Conservation (phyloP, 139 green algal genomes). For the Zygnema cylindricum region DNA sequence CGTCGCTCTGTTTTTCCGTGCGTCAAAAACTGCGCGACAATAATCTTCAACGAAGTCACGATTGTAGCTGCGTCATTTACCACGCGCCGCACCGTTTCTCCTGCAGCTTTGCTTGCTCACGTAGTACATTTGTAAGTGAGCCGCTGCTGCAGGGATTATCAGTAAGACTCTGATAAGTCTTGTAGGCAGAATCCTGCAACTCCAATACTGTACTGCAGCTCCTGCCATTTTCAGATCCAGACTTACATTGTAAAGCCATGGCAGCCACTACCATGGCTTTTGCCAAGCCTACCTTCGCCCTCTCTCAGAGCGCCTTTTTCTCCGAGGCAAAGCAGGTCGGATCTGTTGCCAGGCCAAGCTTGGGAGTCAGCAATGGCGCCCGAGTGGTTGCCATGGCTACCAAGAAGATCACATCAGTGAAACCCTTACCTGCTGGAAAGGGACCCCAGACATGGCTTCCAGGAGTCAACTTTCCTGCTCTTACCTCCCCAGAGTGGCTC, state of each 20-base stretch:
- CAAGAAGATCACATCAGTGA: slow-evolving; percentile 10
- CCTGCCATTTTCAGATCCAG: neutral
- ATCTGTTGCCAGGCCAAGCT: neutral
- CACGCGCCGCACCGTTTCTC: too few relatives aligned
- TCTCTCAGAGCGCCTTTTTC: neutral
- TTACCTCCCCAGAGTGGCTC: slow-evolving; percentile 21
- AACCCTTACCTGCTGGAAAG: slow-evolving; percentile 1
- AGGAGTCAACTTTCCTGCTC: slow-evolving; percentile 20
- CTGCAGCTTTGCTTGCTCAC: too few relatives aligned
- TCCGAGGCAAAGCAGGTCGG: neutral
- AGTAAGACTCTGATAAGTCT: too few relatives aligned
- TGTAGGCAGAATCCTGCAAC: too few relatives aligned
- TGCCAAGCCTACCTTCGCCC: neutral
- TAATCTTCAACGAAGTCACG: too few relatives aligned
- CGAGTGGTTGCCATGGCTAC: slow-evolving; percentile 37
- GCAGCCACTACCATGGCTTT: neutral
- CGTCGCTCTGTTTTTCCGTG: too few relatives aligned
- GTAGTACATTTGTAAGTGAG: too few relatives aligned
- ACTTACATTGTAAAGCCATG: neutral
- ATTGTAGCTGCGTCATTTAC: too few relatives aligned
- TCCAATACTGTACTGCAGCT: too few relatives aligned
- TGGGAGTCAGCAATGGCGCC: slow-evolving; percentile 16
- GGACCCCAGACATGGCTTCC: slow-evolving; percentile 27
- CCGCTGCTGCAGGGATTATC: too few relatives aligned
- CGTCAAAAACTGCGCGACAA: too few relatives aligned